phyloP scores from a whole-genome alignment of 1,284 basidiomycete species.

The Trametes polyzona region DNA sequence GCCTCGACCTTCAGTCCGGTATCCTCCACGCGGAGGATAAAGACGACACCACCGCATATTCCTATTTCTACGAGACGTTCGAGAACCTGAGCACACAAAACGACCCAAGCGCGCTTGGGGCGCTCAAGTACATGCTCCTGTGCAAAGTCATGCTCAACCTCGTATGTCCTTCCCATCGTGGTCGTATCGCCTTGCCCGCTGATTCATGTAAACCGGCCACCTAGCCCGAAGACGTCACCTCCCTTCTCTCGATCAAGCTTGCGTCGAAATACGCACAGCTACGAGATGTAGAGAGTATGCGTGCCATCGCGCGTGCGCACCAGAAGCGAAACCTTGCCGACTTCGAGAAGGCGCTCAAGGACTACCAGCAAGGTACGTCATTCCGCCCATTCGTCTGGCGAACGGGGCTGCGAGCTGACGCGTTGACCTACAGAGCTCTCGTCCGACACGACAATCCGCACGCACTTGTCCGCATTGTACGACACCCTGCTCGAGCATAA shows the following conservation, averaged over 20 bases:
- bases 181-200: background rate
- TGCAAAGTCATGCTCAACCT: conserved; percentile 98
- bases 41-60: conserved; percentile 96
- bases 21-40: conserved; percentile 96
- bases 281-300: conserved; percentile 93
- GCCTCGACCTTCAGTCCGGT: conserved; percentile 91
- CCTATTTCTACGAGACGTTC: conserved; percentile 97
- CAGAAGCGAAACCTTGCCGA: conserved; percentile 88
- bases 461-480: conserved; percentile 91
- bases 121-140: conserved; percentile 96
- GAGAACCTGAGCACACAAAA: conserved; percentile 79
- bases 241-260: conserved; percentile 86
- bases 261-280: conserved; percentile 84
- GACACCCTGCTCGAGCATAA: conserved; percentile 97
- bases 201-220: background rate
- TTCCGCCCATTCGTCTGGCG: background rate
- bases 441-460: conserved; percentile 91
- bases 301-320: conserved; percentile 92
- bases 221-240: conserved; percentile 91
- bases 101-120: conserved; percentile 77
- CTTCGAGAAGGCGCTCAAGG: conserved; percentile 87
- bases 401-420: background rate
- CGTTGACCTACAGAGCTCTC: conserved; percentile 78
- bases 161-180: conserved; percentile 49
- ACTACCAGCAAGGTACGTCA: conserved; percentile 81